Evolutionary conservation across 2,329 filamentous ascomycete species (phyloP), one percentile per base, ranked within the genome.

Genomic region (Fusarium dimerum): DNA sequence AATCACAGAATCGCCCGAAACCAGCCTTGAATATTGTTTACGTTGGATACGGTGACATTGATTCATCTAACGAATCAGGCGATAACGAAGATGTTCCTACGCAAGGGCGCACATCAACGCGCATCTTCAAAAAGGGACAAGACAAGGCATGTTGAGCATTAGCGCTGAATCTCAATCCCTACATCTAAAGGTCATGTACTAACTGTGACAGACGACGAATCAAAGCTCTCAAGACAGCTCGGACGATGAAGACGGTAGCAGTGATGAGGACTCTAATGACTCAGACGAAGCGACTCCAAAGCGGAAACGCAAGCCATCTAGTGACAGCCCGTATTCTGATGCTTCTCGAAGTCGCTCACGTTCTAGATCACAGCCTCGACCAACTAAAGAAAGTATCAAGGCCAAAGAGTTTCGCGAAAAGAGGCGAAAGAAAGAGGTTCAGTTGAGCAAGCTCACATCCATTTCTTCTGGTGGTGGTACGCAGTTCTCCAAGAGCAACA

Each of bases 381-480:
- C 59, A 30, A 63, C 45, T 45, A 17, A 54, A 12, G 68, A 72
- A 53, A 64, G 52, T 40, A 26, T 45, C 32, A 71, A 67, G 36
- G 71, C 72, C 7, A 75, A 78, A 57, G 76, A 83, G 58, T 69
- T 86, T 16, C 80, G 82, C 8, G 81, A 83, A 40, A 79, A 81
- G 65, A 76, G 84, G 42, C 80, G 82, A 62, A 84, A 84, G 68
- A 87, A 86, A 67, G 83, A 87, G 50, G 77, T 89, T 47, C 86
- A 86, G 55, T 71, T 90, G 50, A 87, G 87, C 64, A 77, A 77
- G 20, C 67, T 86, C 50, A 79, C 77, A 5, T 86, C 84, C 2
- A 83, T 90, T 43, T 89, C 86, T n/a, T 65, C 66, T 2, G 64
- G 61, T 2, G 71, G 70, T 16, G 63, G 55, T 39, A 63, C 39